Evolutionary conservation across 257 asterid species (phyloP).

Genomic region (Solanum corneliomulleri): DNA sequence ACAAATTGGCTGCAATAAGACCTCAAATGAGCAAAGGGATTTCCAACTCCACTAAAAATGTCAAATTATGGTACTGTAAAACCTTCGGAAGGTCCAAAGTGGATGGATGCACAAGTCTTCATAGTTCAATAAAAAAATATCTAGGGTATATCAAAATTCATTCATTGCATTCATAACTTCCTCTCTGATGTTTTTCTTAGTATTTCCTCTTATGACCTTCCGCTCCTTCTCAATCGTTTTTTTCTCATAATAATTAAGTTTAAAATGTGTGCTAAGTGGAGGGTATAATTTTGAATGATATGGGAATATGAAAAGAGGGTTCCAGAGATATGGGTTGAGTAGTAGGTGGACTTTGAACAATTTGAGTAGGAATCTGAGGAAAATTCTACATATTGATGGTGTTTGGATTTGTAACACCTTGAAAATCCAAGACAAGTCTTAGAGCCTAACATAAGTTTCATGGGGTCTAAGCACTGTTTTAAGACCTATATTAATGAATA

Average conservation of each 20-base stretch:
- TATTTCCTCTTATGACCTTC: too few species aligned
- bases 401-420: not conserved
- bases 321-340: not conserved
- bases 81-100: not conserved
- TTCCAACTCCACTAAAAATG: not conserved
- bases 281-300: not conserved
- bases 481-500: too few species aligned
- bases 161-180: not conserved
- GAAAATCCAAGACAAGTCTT: too few species aligned
- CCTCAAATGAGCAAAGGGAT: not conserved
- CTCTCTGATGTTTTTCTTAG: not conserved
- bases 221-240: too few species aligned
- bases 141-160: not conserved
- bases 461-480: too few species aligned
- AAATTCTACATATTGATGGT: not conserved
- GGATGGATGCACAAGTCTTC: not conserved
- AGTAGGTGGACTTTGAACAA: not conserved
- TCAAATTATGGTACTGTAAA: not conserved
- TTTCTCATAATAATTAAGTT: too few species aligned
- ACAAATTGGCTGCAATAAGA: not conserved
- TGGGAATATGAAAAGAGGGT: not conserved
- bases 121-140: too few species aligned
- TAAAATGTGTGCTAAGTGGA: too few species aligned
- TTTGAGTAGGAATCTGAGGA: not conserved
- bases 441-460: too few species aligned